These are phyloP conservation scores for Pyrrhoderma lamaoense DNA, from an alignment of 1,284 basidiomycete genomes.

Conservation along the genomic window DNA sequence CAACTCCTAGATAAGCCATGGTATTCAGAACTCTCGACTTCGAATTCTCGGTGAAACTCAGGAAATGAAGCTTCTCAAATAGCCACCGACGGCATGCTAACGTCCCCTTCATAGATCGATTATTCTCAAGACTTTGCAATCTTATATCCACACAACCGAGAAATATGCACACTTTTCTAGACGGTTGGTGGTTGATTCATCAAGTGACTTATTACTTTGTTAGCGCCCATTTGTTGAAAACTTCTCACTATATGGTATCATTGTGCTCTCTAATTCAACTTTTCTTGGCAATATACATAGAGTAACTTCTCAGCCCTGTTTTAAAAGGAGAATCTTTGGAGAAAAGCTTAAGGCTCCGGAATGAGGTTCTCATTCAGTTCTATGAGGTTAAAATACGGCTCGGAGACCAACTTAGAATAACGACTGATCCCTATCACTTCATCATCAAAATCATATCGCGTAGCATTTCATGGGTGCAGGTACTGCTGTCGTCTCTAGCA, in stretches of 20 bases:
- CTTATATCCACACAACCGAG: too few species aligned
- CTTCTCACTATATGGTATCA: too few species aligned
- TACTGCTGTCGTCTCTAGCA: constrained; percentile 32
- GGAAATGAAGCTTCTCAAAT: constrained; percentile 1
- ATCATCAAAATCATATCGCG: neutral
- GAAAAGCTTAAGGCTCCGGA: constrained; percentile 2
- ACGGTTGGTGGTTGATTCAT: too few species aligned
- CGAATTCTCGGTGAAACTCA: constrained; percentile 13
- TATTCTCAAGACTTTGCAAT: too few species aligned
- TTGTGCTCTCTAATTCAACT: neutral
- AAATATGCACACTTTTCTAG: too few species aligned
- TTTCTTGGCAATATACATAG: too few species aligned
- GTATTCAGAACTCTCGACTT: constrained; percentile 4
- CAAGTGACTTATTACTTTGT: too few species aligned
- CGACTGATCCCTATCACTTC: neutral
- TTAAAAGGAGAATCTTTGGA: constrained; percentile 10
- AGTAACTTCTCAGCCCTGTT: too few species aligned
- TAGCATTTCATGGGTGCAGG: constrained; percentile 39
- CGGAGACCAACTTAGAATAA: too few species aligned
- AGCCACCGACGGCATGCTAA: neutral
- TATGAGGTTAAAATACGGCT: constrained; percentile 6
- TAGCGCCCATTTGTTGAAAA: too few species aligned
- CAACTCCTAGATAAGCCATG: neutral
- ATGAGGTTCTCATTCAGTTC: neutral
- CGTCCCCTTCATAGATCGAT: neutral